Base-by-base conservation (phyloP, 169 alveolate genomes). In the Eimeria sp. region DNA sequence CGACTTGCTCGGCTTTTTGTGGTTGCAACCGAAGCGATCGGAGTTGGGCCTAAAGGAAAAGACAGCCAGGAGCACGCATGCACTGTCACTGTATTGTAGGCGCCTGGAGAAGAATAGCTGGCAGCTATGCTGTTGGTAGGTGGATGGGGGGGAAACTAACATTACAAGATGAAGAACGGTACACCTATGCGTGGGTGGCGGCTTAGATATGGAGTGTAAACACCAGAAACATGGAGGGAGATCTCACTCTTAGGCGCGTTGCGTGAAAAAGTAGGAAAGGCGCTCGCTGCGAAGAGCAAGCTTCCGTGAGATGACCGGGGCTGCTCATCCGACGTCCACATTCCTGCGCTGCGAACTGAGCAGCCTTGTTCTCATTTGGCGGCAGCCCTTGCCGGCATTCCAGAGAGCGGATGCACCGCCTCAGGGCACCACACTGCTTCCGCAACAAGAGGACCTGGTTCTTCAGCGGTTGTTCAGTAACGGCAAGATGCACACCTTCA, bases 211-310 rank as follows among this genome's bases (percentile, higher is more conserved):
- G 54, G 54, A 33, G 14, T 0, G 14, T 37, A 16, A 3, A 40
- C 6, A 2, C 16, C 54, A 20, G 4, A 16, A 4, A 37, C 58
- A 16, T 23, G 33, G 30, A 18, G 54, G 54, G 23, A 60, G 33
- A 66, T 0, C 93, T 64, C 46, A 87, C 93, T 37, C 93, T 87
- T 13, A 87, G 30, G 46, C 82, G 78, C 37, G 82, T 40, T 25
- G 93, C 93, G 49, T 87, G 93, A 64, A 87, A 43, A 20, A 87
- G 82, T 25, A 87, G 93, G 80, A 87, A 62, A 11, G 93, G 93
- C 9, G 23, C 43, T 43, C 27, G 93, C 66, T 62, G 82, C 56
- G 89, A 25, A 68, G 14, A 10, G 78, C 52, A 68, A 33, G 49
- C 78, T 10, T 37, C 40, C 33, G 27, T n/a, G 52, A 74, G 83